Conservation (phyloP, 805 yeast genomes). For the Ascoidea asiatica region DNA sequence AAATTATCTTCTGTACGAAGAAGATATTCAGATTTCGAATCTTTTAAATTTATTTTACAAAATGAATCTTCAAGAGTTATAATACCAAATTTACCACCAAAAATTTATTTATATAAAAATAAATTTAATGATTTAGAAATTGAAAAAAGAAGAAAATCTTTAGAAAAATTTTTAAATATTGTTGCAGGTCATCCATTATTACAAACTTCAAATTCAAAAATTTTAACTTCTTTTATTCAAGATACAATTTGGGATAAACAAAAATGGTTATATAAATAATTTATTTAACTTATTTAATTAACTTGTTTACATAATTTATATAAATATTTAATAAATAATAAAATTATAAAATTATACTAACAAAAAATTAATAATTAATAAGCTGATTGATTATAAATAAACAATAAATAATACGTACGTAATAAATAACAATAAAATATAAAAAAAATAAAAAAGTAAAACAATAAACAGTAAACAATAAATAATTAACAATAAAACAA, state of each 20-base stretch:
- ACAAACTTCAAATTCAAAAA: conserved; percentile 66
- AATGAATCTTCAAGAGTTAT: conserved; percentile 68
- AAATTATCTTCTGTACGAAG: conserved; percentile 60
- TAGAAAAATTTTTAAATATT: conserved; percentile 62
- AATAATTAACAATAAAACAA: no score
- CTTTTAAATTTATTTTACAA: conserved; percentile 59
- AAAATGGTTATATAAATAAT: conserved; percentile 4
- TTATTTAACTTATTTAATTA: no score
- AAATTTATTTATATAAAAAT: conserved; percentile 50
- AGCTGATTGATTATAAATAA: no score
- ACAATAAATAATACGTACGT: no score
- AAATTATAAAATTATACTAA: no score
- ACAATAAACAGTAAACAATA: no score
- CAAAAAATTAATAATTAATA: no score
- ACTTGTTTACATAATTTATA: no score
- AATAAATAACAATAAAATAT: background rate
- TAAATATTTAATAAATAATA: no score
- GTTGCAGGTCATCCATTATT: conserved; percentile 91
- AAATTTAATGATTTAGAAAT: conserved; percentile 74
- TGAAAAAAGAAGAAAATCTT: conserved; percentile 70
- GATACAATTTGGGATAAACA: conserved; percentile 64
- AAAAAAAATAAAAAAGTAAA: background rate
- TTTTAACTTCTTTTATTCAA: conserved; percentile 73
- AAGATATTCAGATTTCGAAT: conserved; percentile 82
- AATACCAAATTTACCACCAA: conserved; percentile 87